These are phyloP conservation scores for Grigorovia humatica DNA, from an alignment of 805 yeast genomes.

Conservation along the genomic window DNA sequence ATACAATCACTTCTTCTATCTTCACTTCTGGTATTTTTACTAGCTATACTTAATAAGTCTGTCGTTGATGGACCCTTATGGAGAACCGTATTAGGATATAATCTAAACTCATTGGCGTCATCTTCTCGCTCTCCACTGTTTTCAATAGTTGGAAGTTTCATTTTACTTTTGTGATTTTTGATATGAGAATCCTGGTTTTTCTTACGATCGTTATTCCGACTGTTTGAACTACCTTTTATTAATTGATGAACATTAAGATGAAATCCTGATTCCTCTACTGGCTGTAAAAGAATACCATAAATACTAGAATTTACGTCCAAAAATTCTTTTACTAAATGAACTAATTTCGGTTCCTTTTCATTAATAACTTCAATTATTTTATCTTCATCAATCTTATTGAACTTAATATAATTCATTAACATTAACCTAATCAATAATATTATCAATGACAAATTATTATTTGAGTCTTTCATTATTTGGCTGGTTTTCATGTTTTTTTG, in stretches of 20 bases:
- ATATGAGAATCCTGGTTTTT: background rate
- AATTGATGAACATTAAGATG: slow-evolving; percentile 17
- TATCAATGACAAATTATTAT: slow-evolving; percentile 5
- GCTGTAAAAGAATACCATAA: slow-evolving; percentile 15
- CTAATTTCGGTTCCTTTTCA: slow-evolving; percentile 40
- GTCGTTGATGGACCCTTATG: background rate
- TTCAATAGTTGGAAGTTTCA: background rate
- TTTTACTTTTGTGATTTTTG: no score
- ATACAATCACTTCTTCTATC: background rate
- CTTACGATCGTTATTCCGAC: background rate
- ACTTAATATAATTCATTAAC: slow-evolving; percentile 1
- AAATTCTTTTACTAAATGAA: slow-evolving; percentile 8
- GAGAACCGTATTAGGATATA: background rate
- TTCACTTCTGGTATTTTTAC: background rate
- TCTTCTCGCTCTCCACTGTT: background rate
- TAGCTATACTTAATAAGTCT: background rate
- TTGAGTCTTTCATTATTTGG: slow-evolving; percentile 5
- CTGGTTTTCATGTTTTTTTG: background rate
- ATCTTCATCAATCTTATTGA: slow-evolving; percentile 35
- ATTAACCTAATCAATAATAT: slow-evolving; percentile 3
- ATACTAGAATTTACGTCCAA: slow-evolving; percentile 18
- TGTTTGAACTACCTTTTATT: slow-evolving; percentile 7
- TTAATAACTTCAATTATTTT: slow-evolving; percentile 55
- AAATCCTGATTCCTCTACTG: slow-evolving; percentile 18
- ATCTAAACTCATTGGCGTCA: background rate